phyloP scores from a whole-genome alignment of 495 filamentous ascomycete genomes.

The Penicillium manginii region DNA sequence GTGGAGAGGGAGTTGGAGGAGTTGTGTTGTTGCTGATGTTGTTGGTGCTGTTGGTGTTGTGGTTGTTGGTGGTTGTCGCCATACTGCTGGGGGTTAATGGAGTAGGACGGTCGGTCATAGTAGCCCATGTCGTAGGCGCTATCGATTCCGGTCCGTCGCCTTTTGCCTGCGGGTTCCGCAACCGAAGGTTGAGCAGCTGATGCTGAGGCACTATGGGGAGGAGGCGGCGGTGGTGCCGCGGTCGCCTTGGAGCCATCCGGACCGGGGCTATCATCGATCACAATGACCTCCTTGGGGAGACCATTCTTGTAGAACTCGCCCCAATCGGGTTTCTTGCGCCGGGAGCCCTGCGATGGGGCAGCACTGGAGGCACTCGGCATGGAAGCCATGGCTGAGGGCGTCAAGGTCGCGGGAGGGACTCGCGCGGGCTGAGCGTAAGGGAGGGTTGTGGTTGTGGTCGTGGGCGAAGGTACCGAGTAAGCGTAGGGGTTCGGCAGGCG shows the following conservation, averaged over 20 bases:
- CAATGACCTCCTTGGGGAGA: conserved; percentile 88
- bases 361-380: conserved; percentile 34
- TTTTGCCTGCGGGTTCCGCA: conserved; percentile 63
- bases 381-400: conserved; percentile 38
- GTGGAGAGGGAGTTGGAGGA: conserved; percentile 76
- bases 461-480: conserved; percentile 49
- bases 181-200: conserved; percentile 23
- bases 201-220: conserved; percentile 16
- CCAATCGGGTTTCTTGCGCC: conserved; percentile 76
- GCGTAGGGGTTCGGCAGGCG: conserved; percentile 54
- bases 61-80: conserved; percentile 42
- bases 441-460: conserved; percentile 44
- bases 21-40: conserved; percentile 36
- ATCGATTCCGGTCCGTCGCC: conserved; percentile 63
- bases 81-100: conserved; percentile 71
- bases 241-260: conserved; percentile 53
- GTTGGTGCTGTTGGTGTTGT: neutral
- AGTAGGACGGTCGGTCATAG: conserved; percentile 64
- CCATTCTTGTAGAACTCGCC: conserved; percentile 90
- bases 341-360: conserved; percentile 57
- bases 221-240: conserved; percentile 24
- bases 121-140: conserved; percentile 68
- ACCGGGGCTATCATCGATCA: conserved; percentile 90
- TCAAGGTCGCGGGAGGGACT: conserved; percentile 37
- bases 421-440: conserved; percentile 42